Base-by-base conservation (phyloP, 352 stramenopile genomes). In the Globisporangium nagaii region DNA sequence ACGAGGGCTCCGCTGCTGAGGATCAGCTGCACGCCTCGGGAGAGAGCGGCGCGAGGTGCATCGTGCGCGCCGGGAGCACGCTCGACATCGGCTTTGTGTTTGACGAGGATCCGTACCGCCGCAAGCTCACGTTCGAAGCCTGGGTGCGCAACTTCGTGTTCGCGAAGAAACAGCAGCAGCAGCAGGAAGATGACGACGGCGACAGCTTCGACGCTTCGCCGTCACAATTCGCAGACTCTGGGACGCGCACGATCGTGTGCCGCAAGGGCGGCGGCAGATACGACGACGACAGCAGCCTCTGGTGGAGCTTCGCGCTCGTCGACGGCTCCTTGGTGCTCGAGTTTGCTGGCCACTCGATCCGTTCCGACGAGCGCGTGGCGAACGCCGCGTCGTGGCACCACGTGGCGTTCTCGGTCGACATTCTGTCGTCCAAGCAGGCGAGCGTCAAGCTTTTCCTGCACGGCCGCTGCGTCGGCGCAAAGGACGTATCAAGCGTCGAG, bases 81-180 rank as follows among this genome's bases (percentile, higher is more conserved):
- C 68, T 93, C 7, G 83, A 93, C 34, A 62, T 93, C 39, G 80
- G 70, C 37, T 70, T 77, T 11, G 66, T 64, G 17, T 93, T 86
- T 56, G 83, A 93, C 55, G 80, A 93, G 27, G 83, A 93, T 42
- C 83, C 83, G 49, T 93, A 91, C 52, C 72, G 83, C 19, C 76
- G 83, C 31, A 83, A 88, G 58, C 60, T 93, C 39, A 90, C 83
- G 8, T 71, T 90, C 31, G 83, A 93, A 47, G 64, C 58, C n/a
- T 93, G 83, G 83, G 52, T 90, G 24, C 76, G 77, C 32, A 86
- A 88, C 62, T 77, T 74, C 52, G 60, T 51, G 25, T 51, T 86
- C 22, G 64, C 63, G 2, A 42, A 52, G 7, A 50, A 62, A 13
- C 34, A 71, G 6, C 63, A 73, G 51, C 70, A 70, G 49, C 57